These are phyloP conservation scores for Dactylella cylindrospora DNA, from an alignment of 2,329 filamentous ascomycete genomes.

Conservation along the genomic window DNA sequence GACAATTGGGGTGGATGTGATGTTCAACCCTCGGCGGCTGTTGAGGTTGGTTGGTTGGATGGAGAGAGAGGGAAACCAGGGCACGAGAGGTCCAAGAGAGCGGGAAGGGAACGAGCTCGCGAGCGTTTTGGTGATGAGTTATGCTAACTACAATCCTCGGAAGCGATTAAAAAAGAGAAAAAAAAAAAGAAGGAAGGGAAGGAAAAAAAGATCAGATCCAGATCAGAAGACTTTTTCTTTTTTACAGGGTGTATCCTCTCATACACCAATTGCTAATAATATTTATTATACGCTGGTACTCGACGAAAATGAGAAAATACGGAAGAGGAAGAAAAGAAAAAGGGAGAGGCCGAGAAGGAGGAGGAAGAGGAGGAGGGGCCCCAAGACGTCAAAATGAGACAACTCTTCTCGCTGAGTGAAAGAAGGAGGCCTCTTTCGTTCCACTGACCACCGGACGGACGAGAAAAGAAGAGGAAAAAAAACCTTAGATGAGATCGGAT, in stretches of 20 bases:
- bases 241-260: too few relatives aligned
- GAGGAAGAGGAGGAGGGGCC: neutral
- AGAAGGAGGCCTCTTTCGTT: too few relatives aligned
- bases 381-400: too few relatives aligned
- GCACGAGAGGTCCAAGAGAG: neutral
- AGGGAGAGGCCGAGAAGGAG: neutral
- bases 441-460: too few relatives aligned
- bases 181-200: neutral
- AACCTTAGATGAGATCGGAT: neutral
- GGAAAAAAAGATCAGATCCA: too few relatives aligned
- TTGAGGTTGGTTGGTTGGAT: neutral
- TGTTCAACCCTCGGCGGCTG: too few relatives aligned
- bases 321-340: neutral
- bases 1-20: too few relatives aligned
- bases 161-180: neutral
- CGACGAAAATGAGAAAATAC: neutral
- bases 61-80: neutral
- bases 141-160: neutral
- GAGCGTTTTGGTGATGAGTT: neutral
- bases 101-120: neutral
- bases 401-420: too few relatives aligned
- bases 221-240: too few relatives aligned
- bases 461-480: conserved; percentile 1
- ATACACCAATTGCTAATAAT: too few relatives aligned
- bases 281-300: too few relatives aligned